These are phyloP conservation scores for Porodaedalea pini DNA, from an alignment of 1,284 basidiomycete species.

Conservation along the genomic window DNA sequence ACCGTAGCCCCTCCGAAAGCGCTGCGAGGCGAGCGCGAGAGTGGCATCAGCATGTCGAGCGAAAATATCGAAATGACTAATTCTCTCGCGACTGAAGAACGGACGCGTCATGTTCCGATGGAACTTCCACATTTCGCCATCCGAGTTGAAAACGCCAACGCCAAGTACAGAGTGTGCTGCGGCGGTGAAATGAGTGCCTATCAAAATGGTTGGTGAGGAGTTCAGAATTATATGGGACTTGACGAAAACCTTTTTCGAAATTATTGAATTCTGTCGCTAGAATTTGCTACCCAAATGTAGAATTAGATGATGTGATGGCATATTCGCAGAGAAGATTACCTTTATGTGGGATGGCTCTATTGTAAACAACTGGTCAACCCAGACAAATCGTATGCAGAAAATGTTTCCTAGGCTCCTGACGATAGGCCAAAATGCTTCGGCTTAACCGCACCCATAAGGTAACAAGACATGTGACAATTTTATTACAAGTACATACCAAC, in stretches of 20 bases:
- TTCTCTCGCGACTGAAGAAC: slow-evolving; percentile 28
- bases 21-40: slow-evolving; percentile 32
- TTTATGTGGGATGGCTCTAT: slow-evolving; percentile 35
- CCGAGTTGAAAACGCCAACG: slow-evolving; percentile 45
- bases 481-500: not conserved
- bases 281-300: slow-evolving; percentile 31
- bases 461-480: not conserved
- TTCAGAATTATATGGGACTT: too few species aligned
- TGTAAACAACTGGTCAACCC: slow-evolving; percentile 34
- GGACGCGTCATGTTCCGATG: slow-evolving; percentile 29
- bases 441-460: not conserved
- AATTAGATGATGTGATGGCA: not conserved
- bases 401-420: slow-evolving; percentile 19
- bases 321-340: slow-evolving; percentile 20
- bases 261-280: slow-evolving; percentile 41
- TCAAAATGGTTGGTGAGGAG: too few species aligned
- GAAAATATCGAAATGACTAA: slow-evolving; percentile 27
- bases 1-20: slow-evolving; percentile 40
- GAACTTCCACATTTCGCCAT: slow-evolving; percentile 31
- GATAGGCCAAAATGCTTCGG: not conserved
- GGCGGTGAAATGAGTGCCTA: slow-evolving; percentile 27
- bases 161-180: slow-evolving; percentile 36
- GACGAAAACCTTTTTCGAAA: slow-evolving; percentile 46
- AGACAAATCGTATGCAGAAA: slow-evolving; percentile 31
- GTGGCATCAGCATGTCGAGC: slow-evolving; percentile 28